These are phyloP conservation scores for Talaromyces adpressus DNA, from an alignment of 495 filamentous ascomycete genomes.

Conservation along the genomic window DNA sequence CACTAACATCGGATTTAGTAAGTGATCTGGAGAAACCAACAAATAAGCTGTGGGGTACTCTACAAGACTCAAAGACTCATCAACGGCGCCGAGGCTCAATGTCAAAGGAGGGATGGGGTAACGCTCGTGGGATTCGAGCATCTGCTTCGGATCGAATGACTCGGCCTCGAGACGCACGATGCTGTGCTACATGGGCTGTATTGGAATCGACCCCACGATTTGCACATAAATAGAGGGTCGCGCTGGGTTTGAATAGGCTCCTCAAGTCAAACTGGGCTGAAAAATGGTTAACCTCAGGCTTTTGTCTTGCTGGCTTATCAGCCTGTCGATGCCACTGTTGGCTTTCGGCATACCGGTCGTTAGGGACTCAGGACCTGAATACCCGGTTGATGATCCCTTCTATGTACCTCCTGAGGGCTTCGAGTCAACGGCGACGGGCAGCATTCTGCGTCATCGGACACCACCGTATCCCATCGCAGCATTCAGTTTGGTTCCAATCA, in stretches of 20 bases:
- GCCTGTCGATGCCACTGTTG: background rate
- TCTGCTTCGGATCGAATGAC: background rate
- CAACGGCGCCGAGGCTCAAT: background rate
- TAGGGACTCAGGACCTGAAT: background rate
- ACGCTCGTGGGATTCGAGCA: background rate
- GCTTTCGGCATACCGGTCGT: background rate
- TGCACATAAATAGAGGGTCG: background rate
- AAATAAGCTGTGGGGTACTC: background rate
- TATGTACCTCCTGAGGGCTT: slow-evolving; percentile 35
- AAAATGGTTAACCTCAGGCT: background rate
- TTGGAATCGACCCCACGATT: background rate
- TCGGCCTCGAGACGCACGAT: background rate
- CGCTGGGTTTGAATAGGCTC: background rate
- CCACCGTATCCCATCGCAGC: slow-evolving; percentile 19
- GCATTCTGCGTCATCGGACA: slow-evolving; percentile 35
- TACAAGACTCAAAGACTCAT: background rate
- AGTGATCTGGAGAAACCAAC: background rate
- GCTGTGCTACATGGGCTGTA: background rate
- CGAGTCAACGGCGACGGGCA: slow-evolving; percentile 29
- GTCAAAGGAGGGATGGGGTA: background rate
- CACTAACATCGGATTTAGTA: background rate
- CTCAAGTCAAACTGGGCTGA: background rate
- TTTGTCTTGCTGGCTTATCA: background rate
- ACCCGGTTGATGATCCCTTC: slow-evolving; percentile 30
- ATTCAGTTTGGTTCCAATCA: slow-evolving; percentile 22